Percentiles rank a stretch among this genome's conserved stretches.
phyloP scores from a whole-genome alignment of 805 yeast species.

The Kluyveromyces aestuarii region DNA sequence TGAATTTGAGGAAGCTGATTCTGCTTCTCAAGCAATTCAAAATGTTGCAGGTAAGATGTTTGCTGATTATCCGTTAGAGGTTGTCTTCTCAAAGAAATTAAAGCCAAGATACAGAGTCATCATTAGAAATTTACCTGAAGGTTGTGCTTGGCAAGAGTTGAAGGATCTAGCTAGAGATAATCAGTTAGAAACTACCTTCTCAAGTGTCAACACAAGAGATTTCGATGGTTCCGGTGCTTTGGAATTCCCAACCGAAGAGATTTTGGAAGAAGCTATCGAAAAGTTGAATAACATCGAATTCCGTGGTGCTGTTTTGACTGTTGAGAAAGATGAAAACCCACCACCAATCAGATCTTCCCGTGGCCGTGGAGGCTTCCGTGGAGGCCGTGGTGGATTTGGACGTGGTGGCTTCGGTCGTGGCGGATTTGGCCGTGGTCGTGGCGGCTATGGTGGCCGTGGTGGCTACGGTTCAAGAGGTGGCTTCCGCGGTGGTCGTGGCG shows the following conservation, averaged over 20 bases:
- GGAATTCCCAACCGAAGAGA: conserved; percentile 53
- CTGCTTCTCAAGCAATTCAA: conserved; percentile 67
- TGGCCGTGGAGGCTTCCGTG: conserved; percentile 39
- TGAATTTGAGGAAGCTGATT: conserved; percentile 66
- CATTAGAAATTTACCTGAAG: conserved; percentile 62
- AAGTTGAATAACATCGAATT: conserved; percentile 63
- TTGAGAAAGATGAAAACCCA: conserved; percentile 65
- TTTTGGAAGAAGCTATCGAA: conserved; percentile 64
- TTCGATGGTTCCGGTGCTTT: conserved; percentile 39
- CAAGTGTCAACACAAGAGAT: conserved; percentile 38
- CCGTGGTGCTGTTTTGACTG: conserved; percentile 59
- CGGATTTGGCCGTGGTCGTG: conserved; percentile 37
- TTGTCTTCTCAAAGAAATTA: conserved; percentile 36
- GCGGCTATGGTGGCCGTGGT: conserved; percentile 31
- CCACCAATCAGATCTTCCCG: conserved; percentile 35
- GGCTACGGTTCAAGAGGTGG: conserved; percentile 27
- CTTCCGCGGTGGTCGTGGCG: conserved; percentile 27
- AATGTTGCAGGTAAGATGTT: conserved; percentile 64
- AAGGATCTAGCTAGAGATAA: conserved; percentile 84
- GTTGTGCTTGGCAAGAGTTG: conserved; percentile 79
- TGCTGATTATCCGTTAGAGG: conserved; percentile 42
- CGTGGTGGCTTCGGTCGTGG: conserved; percentile 34
- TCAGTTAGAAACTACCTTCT: conserved; percentile 54
- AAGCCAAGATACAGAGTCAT: conserved; percentile 69
- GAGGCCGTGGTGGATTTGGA: conserved; percentile 42